Evolutionary conservation across 352 stramenopile genomes (phyloP), one percentile per base, ranked within the genome.

Genomic region (Globisporangium iwayamae): DNA sequence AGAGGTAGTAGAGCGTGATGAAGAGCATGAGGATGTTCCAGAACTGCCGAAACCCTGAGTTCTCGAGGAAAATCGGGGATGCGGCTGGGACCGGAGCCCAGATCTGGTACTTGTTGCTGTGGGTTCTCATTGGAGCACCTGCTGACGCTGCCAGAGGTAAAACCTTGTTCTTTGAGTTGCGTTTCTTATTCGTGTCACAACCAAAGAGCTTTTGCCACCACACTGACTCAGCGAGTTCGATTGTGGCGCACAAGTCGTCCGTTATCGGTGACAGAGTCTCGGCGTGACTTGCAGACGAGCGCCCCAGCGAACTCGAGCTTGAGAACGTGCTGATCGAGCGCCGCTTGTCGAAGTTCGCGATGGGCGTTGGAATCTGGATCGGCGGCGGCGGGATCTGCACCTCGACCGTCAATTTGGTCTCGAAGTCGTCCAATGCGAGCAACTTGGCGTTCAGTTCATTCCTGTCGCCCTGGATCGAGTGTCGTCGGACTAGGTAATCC

Each of bases 1-100:
- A 16, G 11, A 83, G 57, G 60, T 88, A 88, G 53, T 90, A 90
- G 2, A 81, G 34, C 18, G 76, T 85, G 60, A 87, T 72, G 2
- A 32, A 6, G 14, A 91, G 72, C 83, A 88, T 90, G 38, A 85
- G 48, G 0, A 68, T 56, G 25, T 76, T 56, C 83, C 83, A 91
- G 8, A 58, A 43, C 20, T 80, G 70, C 13, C 83, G 73, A 36
- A 91, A 91, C 7, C 56, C 14, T 1, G 75, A 79, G 47, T 70
- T 60, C 46, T 79, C 64, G 0, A 65, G 65, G 38, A 76, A 83
- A 41, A 76, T 57, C 6, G 50, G 47, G 0, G 73, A 57, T 2
- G 47, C 56, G 0, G 30, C 16, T 4, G 51, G 16, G 2, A 39
- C 46, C 3, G 38, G 47, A 5, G 67, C 64, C 69, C 69, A 76